phyloP scores from a whole-genome alignment of 2,329 filamentous ascomycete species.

The Niveomyces coronatus region DNA sequence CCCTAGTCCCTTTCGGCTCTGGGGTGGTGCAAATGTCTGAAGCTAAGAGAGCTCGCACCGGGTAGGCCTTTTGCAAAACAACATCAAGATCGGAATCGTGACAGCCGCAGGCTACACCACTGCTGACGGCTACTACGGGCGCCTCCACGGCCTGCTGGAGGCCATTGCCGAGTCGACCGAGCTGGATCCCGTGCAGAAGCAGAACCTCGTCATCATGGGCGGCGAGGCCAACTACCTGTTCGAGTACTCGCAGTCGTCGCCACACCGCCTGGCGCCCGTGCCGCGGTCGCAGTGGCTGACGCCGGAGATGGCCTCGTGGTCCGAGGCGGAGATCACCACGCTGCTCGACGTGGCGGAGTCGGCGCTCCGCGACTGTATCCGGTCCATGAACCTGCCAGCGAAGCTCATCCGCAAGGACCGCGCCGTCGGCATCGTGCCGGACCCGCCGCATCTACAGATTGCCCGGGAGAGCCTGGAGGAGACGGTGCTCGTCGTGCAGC shows the following conservation, averaged over 20 bases:
- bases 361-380: conserved; percentile 71
- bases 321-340: conserved; percentile 61
- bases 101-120: conserved; percentile 94
- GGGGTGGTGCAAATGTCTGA: not conserved
- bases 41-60: not conserved
- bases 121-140: conserved; percentile 73
- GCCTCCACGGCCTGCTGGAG: conserved; percentile 78
- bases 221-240: conserved; percentile 96
- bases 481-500: conserved; percentile 88
- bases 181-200: conserved; percentile 57
- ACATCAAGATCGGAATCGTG: conserved; percentile 85
- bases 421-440: conserved; percentile 69
- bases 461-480: conserved; percentile 87
- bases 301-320: conserved; percentile 68
- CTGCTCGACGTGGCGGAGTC: conserved; percentile 86
- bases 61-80: conserved; percentile 59
- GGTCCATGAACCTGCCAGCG: conserved; percentile 69
- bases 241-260: conserved; percentile 55
- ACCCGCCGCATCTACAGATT: conserved; percentile 52
- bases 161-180: conserved; percentile 52
- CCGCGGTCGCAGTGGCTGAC: conserved; percentile 61
- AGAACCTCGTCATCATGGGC: conserved; percentile 82
- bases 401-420: conserved; percentile 78
- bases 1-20: too few species aligned
- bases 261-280: conserved; percentile 59